Conservation (phyloP, 371 early-diverging fungal species). For the Mortierella sp. region DNA sequence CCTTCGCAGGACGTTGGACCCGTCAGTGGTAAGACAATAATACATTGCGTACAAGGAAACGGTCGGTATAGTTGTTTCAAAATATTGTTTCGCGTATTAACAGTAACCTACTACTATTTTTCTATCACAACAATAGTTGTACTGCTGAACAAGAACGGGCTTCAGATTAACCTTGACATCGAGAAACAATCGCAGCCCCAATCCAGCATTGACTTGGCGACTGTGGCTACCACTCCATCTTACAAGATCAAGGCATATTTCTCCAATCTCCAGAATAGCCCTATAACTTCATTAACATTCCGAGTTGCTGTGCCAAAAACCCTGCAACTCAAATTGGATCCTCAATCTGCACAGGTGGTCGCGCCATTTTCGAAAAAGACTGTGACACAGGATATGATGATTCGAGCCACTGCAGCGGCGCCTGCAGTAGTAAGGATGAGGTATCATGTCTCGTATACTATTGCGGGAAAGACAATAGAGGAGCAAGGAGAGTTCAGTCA, state of each 20-base stretch:
- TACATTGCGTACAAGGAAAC: no score
- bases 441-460: conserved; percentile 75
- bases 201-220: neutral
- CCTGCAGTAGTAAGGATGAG: conserved; percentile 69
- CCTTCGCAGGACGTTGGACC: conserved; percentile 8
- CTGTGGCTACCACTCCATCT: neutral
- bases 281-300: conserved; percentile 63
- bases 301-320: conserved; percentile 69
- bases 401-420: conserved; percentile 61
- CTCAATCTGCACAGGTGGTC: conserved; percentile 67
- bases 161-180: conserved; percentile 62
- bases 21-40: conserved; percentile 7
- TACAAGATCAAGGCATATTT: conserved; percentile 62
- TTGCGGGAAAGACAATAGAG: conserved; percentile 74
- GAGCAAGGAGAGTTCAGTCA: conserved; percentile 73
- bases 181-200: conserved; percentile 12
- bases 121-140: conserved; percentile 41
- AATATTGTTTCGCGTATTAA: neutral
- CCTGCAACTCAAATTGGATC: conserved; percentile 74
- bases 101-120: neutral
- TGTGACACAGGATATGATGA: conserved; percentile 67
- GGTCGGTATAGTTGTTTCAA: neutral
- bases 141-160: conserved; percentile 76
- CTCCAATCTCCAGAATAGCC: conserved; percentile 65
- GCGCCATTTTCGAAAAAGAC: conserved; percentile 70